Percentiles rank a stretch among this genome's conserved stretches.
Conservation (phyloP, 2,329 filamentous ascomycete species). For the Colletotrichum cereale region DNA sequence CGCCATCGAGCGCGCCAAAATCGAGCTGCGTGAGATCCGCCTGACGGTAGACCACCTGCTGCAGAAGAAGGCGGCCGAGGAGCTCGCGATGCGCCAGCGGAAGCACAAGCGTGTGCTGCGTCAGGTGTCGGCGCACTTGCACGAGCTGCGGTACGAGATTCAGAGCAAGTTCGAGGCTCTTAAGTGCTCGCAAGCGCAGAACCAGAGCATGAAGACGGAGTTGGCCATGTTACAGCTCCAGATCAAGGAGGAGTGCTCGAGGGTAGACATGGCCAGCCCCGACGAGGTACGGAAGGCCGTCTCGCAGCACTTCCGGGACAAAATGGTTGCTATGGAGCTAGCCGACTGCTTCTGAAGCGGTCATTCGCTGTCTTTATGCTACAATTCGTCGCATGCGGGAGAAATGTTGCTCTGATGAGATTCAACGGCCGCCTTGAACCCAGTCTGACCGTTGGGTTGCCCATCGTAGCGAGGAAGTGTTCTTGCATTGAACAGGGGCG, state of each 20-base stretch:
- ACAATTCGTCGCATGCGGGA: not conserved
- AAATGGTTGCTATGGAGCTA: constrained; percentile 27
- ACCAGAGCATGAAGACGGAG: constrained; percentile 36
- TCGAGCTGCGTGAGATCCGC: constrained; percentile 36
- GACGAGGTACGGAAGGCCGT: constrained; percentile 37
- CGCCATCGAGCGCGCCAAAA: constrained; percentile 18
- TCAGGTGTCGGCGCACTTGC: constrained; percentile 46
- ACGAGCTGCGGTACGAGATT: constrained; percentile 41
- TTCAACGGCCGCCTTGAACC: too few relatives aligned
- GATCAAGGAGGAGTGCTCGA: constrained; percentile 31
- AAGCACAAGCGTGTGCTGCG: constrained; percentile 44
- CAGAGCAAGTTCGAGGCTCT: constrained; percentile 41
- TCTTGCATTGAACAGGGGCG: not conserved
- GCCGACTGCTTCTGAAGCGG: constrained; percentile 22
- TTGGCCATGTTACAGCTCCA: constrained; percentile 23
- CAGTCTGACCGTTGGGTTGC: not conserved
- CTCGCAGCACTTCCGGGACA: constrained; percentile 36
- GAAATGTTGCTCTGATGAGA: not conserved
- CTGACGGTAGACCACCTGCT: constrained; percentile 41
- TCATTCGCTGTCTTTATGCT: not conserved
- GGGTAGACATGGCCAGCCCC: constrained; percentile 34
- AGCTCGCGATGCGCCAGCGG: constrained; percentile 38
- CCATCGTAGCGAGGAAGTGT: not conserved
- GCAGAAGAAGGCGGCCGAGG: constrained; percentile 23
- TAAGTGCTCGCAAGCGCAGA: constrained; percentile 16